Evolutionary conservation across 495 filamentous ascomycete species (phyloP), one percentile per base, ranked within the genome.

Genomic region (Penicillium pulvis): DNA sequence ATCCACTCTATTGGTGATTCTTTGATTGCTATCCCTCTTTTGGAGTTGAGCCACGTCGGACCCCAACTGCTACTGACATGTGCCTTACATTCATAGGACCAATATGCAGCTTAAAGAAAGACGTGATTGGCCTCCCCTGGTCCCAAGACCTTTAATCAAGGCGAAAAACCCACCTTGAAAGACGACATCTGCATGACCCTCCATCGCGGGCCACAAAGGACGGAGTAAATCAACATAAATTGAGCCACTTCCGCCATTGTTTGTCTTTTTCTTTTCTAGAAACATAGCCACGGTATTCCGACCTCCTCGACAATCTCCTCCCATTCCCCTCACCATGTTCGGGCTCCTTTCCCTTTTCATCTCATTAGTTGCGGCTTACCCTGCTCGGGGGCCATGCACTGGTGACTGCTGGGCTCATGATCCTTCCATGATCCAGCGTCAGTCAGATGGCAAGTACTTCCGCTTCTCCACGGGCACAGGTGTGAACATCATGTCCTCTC

Each of bases 381-480:
- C 78, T 14, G 78, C 83, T 55, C 85, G 85, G 0, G 75, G 79
- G 11, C 60, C 81, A 10, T 89, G 87, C 70, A 77, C 74, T 11
- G 86, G 86, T 26, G 71, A 73, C 23, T 90, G 87, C 73, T 79
- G 71, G 57, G 70, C 81, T 30, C 85, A 90, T 52, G 88, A 91
- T 61, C 87, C 86, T 17, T 71, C 83, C 35, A 75, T 91, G 55
- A 83, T 88, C 58, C 81, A 80, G 36, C 84, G 88, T 54, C 64
- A 69, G 31, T 80, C 76, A 3, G 88, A 91, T 67, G 86, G 87
- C 17, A 85, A 73, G 3, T 92, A 90, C 73, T 92, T 87, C 74
- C 85, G 86, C 43, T 91, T 90, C 73, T 81, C 82, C 1, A 91
- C 89, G 0, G 82, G 83, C 28, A 81, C 78, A 20, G 79, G 77